A percentile compares a stretch with the other conserved stretches of the same genome.
These are phyloP conservation scores for Paragyromitra xinjiangensis DNA, from an alignment of 495 filamentous ascomycete genomes.

Conservation along the genomic window DNA sequence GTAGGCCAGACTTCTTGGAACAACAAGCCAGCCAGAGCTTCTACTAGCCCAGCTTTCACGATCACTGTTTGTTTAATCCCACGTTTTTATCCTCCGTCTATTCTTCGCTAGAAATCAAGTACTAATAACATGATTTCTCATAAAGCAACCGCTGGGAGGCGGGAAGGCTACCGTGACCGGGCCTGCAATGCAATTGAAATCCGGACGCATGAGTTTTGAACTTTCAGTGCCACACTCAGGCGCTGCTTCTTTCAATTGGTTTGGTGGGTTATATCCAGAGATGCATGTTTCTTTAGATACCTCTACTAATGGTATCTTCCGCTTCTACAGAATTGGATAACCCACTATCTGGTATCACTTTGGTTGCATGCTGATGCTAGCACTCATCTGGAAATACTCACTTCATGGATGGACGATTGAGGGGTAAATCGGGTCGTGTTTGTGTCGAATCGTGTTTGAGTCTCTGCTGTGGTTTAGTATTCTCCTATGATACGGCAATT, in stretches of 20 bases:
- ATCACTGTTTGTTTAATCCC: slow-evolving; percentile 20
- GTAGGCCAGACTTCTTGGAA: slow-evolving; percentile 6
- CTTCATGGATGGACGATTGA: not conserved
- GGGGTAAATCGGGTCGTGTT: not conserved
- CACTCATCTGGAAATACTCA: not conserved
- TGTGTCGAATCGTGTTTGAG: not conserved
- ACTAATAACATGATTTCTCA: not conserved
- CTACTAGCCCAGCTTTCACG: not conserved
- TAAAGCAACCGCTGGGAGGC: slow-evolving; percentile 29
- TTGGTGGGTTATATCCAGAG: slow-evolving; percentile 14
- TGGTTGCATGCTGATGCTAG: not conserved
- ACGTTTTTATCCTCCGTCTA: too few relatives aligned
- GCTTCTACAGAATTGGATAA: not conserved
- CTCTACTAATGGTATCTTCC: not conserved
- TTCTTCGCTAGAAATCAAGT: too few relatives aligned
- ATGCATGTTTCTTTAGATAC: not conserved
- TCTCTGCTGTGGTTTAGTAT: not conserved
- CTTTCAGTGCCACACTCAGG: not conserved
- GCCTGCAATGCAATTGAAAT: not conserved
- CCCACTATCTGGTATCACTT: slow-evolving; percentile 21
- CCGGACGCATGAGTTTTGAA: slow-evolving; percentile 31
- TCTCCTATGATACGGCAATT: not conserved
- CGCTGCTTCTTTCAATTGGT: slow-evolving; percentile 9
- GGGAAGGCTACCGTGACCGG: not conserved
- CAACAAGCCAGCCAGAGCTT: not conserved